Base-by-base conservation (phyloP, 169 alveolate genomes). In the Eimeria necatrix region DNA sequence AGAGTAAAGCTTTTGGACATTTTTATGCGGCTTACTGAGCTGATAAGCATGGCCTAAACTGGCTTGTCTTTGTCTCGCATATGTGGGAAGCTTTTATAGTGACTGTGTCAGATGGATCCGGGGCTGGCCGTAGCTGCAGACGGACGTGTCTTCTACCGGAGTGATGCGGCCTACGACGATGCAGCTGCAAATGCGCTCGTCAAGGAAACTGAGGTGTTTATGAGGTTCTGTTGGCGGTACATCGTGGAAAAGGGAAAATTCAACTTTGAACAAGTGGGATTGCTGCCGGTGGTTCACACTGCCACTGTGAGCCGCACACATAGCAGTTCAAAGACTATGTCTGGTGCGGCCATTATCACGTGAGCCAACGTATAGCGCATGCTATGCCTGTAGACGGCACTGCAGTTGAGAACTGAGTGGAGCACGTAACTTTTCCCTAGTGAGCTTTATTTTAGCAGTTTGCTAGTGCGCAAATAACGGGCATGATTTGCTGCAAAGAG, bases 201-300 rank as follows among this genome's bases (percentile, higher is more conserved):
- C 12, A 74, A 59, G 64, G 95, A 92, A 53, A 76, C 71, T 41
- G 95, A 92, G 78, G 24, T 53, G 0, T 86, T 78, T 49, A 92
- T 92, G 95, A 59, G 64, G 48, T 49, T 81, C 7, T 22, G 88
- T 51, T 92, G 95, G 95, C 91, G 95, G 6, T 92, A 59, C 87
- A 92, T 92, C 12, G 95, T 92, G 9, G 95, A 92, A 49, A 80
- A 41, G 78, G 95, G 95, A 3, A 81, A 64, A 70, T 92, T 92
- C 84, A 86, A 92, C 32, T 92, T 92, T 26, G 95, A 92, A 18
- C 92, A 61, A 5, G 87, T 92, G 46, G 93, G 93, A 6, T 68
- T 92, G 22, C 90, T 92, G 24, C 95, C 95, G 32, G 84, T 92
- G 32, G 95, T 92, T 26, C 87, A 92, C 95, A 86, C 89, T 64